phyloP scores from a whole-genome alignment of 208 protist genomes.

The Leishmania guyanensis region DNA sequence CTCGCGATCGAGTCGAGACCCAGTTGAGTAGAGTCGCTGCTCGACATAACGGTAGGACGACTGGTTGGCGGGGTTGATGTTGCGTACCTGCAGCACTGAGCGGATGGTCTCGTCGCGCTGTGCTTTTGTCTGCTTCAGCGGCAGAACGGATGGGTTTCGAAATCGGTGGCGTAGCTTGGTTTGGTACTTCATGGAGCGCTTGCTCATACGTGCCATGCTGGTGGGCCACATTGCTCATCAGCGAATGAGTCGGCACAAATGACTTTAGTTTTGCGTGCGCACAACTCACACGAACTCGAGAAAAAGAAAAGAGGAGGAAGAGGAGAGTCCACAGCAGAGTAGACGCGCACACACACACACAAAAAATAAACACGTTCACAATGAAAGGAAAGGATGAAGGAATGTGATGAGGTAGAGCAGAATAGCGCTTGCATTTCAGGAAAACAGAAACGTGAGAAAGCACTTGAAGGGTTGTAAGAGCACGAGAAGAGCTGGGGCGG shows the following conservation, averaged over 20 bases:
- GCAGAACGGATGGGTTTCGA: conserved; percentile 65
- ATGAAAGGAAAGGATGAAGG: neutral
- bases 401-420: neutral
- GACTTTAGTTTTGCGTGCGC: neutral
- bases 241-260: neutral
- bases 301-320: neutral
- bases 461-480: neutral
- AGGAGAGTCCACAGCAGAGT: neutral
- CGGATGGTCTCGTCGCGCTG: conserved; percentile 81
- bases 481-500: neutral
- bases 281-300: neutral
- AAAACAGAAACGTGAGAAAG: neutral
- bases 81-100: conserved; percentile 45
- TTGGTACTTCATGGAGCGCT: conserved; percentile 53
- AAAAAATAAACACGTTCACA: neutral
- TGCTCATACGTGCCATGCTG: conserved; percentile 33
- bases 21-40: conserved; percentile 77
- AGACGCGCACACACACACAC: neutral
- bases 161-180: conserved; percentile 84
- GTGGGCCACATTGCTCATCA: conserved; percentile 22
- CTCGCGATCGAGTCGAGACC: conserved; percentile 81
- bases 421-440: neutral
- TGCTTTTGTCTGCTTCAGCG: conserved; percentile 70
- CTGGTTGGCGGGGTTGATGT: conserved; percentile 56
- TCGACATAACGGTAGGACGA: conserved; percentile 77